Evolutionary conservation across 768 basidiomycete species (phyloP).

Genomic region (Boletellus emodensis): DNA sequence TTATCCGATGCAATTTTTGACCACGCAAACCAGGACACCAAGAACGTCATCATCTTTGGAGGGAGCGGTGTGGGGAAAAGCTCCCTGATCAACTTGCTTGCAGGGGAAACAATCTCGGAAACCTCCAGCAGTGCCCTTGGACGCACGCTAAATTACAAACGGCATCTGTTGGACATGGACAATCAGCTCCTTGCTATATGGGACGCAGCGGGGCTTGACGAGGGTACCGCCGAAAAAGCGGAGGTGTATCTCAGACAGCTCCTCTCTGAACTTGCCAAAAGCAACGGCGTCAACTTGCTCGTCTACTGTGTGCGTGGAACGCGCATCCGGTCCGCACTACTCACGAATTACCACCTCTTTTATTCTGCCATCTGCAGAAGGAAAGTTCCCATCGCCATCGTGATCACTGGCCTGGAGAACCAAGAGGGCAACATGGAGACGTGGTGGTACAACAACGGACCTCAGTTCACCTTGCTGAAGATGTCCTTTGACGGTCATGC

Average conservation of each 20-base stretch:
- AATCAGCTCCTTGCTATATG: conserved; percentile 23
- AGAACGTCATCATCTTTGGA: conserved; percentile 41
- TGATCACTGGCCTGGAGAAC: conserved; percentile 41
- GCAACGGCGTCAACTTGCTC: conserved; percentile 38
- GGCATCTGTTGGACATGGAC: conserved; percentile 21
- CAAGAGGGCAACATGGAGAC: conserved; percentile 32
- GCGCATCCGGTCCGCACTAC: conserved; percentile 30
- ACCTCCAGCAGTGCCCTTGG: conserved; percentile 33
- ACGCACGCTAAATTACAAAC: conserved; percentile 32
- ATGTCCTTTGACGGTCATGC: conserved; percentile 31
- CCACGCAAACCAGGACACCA: conserved; percentile 12
- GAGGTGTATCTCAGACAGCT: conserved; percentile 31
- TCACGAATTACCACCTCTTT: conserved; percentile 39
- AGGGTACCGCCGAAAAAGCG: conserved; percentile 30
- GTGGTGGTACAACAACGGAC: conserved; percentile 30
- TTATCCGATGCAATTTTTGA: neutral
- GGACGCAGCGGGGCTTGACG: conserved; percentile 35
- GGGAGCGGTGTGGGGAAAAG: conserved; percentile 43
- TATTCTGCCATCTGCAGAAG: conserved; percentile 37
- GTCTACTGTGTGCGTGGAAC: conserved; percentile 40
- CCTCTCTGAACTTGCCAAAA: conserved; percentile 31
- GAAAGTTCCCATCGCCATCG: conserved; percentile 38
- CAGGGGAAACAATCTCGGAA: conserved; percentile 20
- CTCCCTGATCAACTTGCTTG: conserved; percentile 42
- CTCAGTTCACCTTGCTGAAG: conserved; percentile 18